A percentile compares a stretch with the other conserved stretches of the same genome.
These are phyloP conservation scores for Tephrocybe sp. DNA, from an alignment of 768 basidiomycete genomes.

Conservation along the genomic window DNA sequence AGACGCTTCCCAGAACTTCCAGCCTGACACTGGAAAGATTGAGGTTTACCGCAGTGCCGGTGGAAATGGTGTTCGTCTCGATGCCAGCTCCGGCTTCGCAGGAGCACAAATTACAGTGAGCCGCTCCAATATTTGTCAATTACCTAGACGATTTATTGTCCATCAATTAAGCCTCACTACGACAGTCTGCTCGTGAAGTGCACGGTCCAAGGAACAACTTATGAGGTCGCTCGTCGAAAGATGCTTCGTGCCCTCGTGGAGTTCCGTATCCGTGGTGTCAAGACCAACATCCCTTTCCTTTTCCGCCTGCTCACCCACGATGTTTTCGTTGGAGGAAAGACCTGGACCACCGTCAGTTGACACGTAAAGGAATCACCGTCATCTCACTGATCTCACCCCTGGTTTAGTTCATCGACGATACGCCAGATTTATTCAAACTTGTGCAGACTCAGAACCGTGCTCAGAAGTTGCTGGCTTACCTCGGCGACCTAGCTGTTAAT, in stretches of 20 bases:
- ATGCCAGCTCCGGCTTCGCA: conserved; percentile 96
- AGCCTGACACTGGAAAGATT: conserved; percentile 98
- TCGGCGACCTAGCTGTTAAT: conserved; percentile 97
- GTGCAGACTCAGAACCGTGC: conserved; percentile 98
- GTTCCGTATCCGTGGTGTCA: conserved; percentile 99
- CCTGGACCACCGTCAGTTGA: conserved; percentile 80
- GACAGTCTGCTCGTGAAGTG: conserved; percentile 98
- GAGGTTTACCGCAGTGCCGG: conserved; percentile 99
- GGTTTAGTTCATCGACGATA: conserved; percentile 95
- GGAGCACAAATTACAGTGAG: conserved; percentile 96
- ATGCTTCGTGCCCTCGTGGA: conserved; percentile 99
- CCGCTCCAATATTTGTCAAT: not conserved
- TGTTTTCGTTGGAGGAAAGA: conserved; percentile 93
- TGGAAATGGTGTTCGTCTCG: conserved; percentile 96
- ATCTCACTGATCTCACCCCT: not conserved
- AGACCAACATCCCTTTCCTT: conserved; percentile 99
- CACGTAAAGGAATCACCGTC: not conserved
- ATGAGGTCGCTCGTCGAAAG: conserved; percentile 97
- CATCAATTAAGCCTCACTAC: conserved; percentile 80
- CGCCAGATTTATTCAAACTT: conserved; percentile 98
- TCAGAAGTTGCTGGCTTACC: conserved; percentile 94
- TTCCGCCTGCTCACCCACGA: conserved; percentile 98
- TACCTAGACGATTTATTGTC: not conserved
- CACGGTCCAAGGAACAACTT: conserved; percentile 93
- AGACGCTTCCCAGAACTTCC: conserved; percentile 89